phyloP scores from a whole-genome alignment of 768 basidiomycete genomes.

The Leccinum boreale region DNA sequence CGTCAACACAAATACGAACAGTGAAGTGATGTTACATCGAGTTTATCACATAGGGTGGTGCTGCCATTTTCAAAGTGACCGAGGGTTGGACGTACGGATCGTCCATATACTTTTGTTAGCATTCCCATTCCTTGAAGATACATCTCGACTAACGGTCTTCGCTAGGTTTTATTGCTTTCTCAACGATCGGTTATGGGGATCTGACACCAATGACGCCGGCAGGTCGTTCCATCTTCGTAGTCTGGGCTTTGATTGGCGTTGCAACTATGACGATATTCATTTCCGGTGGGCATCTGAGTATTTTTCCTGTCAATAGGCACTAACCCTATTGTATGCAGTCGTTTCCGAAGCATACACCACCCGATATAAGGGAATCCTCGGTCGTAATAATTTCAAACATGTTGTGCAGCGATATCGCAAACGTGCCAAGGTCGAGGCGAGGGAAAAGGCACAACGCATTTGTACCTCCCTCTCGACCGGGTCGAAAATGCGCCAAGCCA shows the following conservation, averaged over 20 bases:
- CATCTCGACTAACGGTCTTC: neutral
- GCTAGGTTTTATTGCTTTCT: slow-evolving; percentile 68
- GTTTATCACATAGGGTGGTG: slow-evolving; percentile 47
- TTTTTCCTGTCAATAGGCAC: neutral
- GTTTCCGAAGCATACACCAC: slow-evolving; percentile 63
- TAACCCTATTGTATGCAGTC: slow-evolving; percentile 38
- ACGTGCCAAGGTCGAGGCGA: slow-evolving; percentile 18
- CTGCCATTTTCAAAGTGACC: slow-evolving; percentile 63
- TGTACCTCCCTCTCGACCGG: neutral
- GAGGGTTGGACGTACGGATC: slow-evolving; percentile 65
- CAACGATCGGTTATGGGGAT: slow-evolving; percentile 75
- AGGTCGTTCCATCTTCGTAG: slow-evolving; percentile 73
- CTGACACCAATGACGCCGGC: slow-evolving; percentile 57
- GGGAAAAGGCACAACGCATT: slow-evolving; percentile 8
- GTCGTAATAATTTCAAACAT: slow-evolving; percentile 41
- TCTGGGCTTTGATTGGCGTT: slow-evolving; percentile 76
- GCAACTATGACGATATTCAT: slow-evolving; percentile 74
- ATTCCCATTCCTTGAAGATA: neutral
- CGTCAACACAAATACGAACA: slow-evolving; percentile 14
- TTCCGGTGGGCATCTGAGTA: slow-evolving; percentile 46
- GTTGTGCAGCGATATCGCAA: slow-evolving; percentile 46
- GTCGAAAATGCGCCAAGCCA: neutral
- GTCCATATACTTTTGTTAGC: slow-evolving; percentile 72
- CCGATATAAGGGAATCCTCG: slow-evolving; percentile 58
- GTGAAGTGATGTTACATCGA: neutral